Base-by-base conservation (phyloP, 352 stramenopile species). In the Paralagenidium karlingii region DNA sequence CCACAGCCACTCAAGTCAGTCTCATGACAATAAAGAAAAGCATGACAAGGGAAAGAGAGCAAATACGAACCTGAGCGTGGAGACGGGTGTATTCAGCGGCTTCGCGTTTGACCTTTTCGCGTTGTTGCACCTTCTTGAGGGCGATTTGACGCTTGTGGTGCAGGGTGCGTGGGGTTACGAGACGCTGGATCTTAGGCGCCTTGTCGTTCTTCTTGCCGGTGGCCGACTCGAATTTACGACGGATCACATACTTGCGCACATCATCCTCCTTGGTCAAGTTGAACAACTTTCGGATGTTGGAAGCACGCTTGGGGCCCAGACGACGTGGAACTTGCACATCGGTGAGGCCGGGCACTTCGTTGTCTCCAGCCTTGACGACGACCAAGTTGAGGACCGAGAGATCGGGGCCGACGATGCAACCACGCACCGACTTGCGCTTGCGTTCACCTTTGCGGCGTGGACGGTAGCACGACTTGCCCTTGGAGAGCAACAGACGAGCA, bases 211-310 rank as follows among this genome's bases (percentile, higher is more conserved):
- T 95, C 80, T 98, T 98, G 59, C 96, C 96, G 42, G 94, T 98
- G 81, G 98, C 99, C 61, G 96, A 97, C 37, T 96, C 96, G 70
- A 98, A 99, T 57, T 94, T 97, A 65, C 96, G 94, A 49, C 80
- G 71, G 59, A 99, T 98, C 26, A 99, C 95, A 68, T 97, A 99
- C 80, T 99, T 99, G 49, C 89, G 79, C 26, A 99, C 94, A 78
- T 99, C 96, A 65, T 99, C 96, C 39, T 99, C 94, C 86, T 99
- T 99, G 66, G 77, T 90, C 56, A 99, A 81, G 85, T 99, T 99
- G 82, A 99, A 99, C 51, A 99, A 70, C 79, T 98, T 98, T 63
- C 96, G 95, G 75, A 99, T 99, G 71, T 99, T 99, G 71, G 94
- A 98, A 48, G 96, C 96, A 62, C 96, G 88, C 94, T 99, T 99